These are phyloP conservation scores for Chrysoporthe deuterocubensis DNA, from an alignment of 2,329 filamentous ascomycete genomes.

Conservation along the genomic window DNA sequence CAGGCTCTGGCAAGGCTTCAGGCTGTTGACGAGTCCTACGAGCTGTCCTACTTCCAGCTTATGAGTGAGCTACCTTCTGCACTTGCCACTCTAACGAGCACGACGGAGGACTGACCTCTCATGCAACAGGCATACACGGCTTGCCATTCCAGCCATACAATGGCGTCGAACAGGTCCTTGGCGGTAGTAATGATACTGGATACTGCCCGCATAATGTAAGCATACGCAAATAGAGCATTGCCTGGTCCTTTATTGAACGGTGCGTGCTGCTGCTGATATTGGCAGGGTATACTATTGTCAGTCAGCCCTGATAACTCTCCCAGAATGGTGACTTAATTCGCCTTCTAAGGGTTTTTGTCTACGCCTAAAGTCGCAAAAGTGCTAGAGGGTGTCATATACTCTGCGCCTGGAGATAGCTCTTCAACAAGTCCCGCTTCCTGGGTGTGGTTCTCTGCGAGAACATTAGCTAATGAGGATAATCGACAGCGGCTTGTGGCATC, in stretches of 20 bases:
- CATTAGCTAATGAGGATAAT: neutral
- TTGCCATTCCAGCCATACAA: slow-evolving; percentile 42
- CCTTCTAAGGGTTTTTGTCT: neutral
- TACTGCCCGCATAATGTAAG: slow-evolving; percentile 54
- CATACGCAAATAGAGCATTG: neutral
- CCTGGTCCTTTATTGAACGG: neutral
- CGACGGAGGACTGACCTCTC: slow-evolving; percentile 19
- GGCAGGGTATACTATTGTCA: neutral
- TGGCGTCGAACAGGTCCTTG: slow-evolving; percentile 39
- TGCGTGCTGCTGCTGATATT: slow-evolving; percentile 19
- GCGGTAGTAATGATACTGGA: slow-evolving; percentile 39
- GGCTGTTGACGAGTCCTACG: slow-evolving; percentile 44
- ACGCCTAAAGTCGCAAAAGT: neutral
- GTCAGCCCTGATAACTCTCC: neutral
- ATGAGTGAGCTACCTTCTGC: slow-evolving; percentile 40
- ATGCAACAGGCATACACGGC: slow-evolving; percentile 39
- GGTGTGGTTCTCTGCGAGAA: neutral
- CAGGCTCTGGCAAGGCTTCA: slow-evolving; percentile 50
- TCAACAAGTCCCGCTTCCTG: neutral
- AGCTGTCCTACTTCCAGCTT: slow-evolving; percentile 55
- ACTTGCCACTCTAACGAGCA: neutral
- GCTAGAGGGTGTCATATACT: neutral
- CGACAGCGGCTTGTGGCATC: slow-evolving; percentile 57
- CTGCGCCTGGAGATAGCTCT: neutral
- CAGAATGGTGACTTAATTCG: neutral